These are phyloP conservation scores for Xylaria sp. DNA, from an alignment of 2,329 filamentous ascomycete species.

Conservation along the genomic window DNA sequence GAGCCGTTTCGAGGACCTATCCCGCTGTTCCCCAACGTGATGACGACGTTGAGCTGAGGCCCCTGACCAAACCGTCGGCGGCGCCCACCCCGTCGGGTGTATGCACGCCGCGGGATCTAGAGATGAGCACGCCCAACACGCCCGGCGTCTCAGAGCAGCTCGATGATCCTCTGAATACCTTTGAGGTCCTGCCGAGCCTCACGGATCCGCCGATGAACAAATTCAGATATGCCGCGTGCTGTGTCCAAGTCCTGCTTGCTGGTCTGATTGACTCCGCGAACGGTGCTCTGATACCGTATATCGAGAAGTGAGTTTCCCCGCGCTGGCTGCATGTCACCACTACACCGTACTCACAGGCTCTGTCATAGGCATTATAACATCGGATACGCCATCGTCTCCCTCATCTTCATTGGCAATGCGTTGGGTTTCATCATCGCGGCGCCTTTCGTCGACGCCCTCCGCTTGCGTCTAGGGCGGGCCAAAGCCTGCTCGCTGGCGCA, in stretches of 20 bases:
- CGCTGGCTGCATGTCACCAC: neutral
- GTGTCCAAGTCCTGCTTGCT: slow-evolving; percentile 73
- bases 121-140: slow-evolving; percentile 41
- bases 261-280: slow-evolving; percentile 81
- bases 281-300: slow-evolving; percentile 83
- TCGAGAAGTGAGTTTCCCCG: slow-evolving; percentile 66
- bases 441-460: slow-evolving; percentile 72
- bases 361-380: slow-evolving; percentile 71
- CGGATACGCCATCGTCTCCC: slow-evolving; percentile 80
- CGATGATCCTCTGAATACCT: slow-evolving; percentile 38
- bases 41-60: slow-evolving; percentile 41
- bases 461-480: slow-evolving; percentile 72
- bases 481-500: slow-evolving; percentile 71
- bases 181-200: slow-evolving; percentile 53
- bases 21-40: slow-evolving; percentile 52
- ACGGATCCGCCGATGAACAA: slow-evolving; percentile 74
- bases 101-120: slow-evolving; percentile 42
- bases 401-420: slow-evolving; percentile 84
- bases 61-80: slow-evolving; percentile 29
- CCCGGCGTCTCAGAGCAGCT: slow-evolving; percentile 17
- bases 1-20: slow-evolving; percentile 54
- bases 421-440: slow-evolving; percentile 80
- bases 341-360: slow-evolving; percentile 24
- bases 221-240: slow-evolving; percentile 73
- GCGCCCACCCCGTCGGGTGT: slow-evolving; percentile 28